phyloP scores from a whole-genome alignment of 176 grass and related monocot genomes.

The Oryza meridionalis region DNA sequence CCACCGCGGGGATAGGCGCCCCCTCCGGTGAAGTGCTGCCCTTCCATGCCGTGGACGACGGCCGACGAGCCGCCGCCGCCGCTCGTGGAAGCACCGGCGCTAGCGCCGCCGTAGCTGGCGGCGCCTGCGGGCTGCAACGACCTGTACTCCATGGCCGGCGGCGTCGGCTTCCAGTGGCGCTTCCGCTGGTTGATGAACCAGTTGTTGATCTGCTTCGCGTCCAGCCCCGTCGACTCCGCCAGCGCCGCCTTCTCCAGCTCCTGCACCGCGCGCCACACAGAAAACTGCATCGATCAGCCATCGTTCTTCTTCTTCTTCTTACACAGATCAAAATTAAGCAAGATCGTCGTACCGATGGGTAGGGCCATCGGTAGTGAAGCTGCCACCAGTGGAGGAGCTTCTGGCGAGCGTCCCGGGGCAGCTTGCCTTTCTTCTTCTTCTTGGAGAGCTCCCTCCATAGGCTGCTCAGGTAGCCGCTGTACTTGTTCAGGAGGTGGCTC shows the following conservation, averaged over 20 bases:
- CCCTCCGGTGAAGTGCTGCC: constrained; percentile 58
- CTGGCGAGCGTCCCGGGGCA: constrained; percentile 79
- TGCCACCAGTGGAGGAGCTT: constrained; percentile 93
- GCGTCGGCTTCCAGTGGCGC: constrained; percentile 86
- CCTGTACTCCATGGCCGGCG: constrained; percentile 39
- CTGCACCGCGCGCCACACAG: constrained; percentile 32
- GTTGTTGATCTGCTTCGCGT: constrained; percentile 90
- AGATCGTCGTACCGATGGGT: constrained; percentile 62
- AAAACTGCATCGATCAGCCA: not conserved
- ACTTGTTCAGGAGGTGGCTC: constrained; percentile 79
- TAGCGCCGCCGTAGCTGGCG: not conserved
- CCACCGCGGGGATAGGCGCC: constrained; percentile 41
- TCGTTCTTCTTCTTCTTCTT: too few relatives aligned
- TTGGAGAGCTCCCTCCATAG: constrained; percentile 84
- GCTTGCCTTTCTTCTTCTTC: constrained; percentile 93
- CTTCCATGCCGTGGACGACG: constrained; percentile 48
- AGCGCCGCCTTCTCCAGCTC: constrained; percentile 72
- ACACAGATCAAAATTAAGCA: not conserved
- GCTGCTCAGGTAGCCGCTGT: constrained; percentile 80
- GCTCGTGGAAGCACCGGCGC: constrained; percentile 36
- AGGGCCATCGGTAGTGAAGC: constrained; percentile 83
- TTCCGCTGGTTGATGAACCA: constrained; percentile 98
- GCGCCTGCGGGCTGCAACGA: not conserved
- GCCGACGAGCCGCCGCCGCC: constrained; percentile 8
- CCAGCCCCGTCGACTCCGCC: constrained; percentile 74